These are phyloP conservation scores for Stachybotrys chlorohalonatus DNA, from an alignment of 2,329 filamentous ascomycete species.

Conservation along the genomic window DNA sequence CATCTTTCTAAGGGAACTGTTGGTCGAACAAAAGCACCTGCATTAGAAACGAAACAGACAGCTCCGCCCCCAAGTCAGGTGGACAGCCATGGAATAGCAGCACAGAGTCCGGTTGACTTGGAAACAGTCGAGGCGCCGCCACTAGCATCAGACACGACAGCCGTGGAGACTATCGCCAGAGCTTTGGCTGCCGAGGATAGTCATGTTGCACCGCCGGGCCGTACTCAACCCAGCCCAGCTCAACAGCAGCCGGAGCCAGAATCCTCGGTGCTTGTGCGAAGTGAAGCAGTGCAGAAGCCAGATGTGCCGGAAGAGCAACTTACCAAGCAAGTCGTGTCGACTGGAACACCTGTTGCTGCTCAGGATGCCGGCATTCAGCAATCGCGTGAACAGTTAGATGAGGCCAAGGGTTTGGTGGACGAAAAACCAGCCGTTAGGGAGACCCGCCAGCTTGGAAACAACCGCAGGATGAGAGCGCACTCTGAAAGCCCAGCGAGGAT, in stretches of 20 bases:
- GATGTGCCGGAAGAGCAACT: background rate
- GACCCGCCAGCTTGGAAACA: constrained; percentile 4
- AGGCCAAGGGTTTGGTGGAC: background rate
- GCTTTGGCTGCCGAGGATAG: background rate
- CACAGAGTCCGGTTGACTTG: too few relatives aligned
- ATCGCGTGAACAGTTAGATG: background rate
- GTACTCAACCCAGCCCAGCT: background rate
- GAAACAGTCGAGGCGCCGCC: background rate
- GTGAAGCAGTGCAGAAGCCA: background rate
- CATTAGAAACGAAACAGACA: background rate
- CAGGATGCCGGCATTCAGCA: background rate
- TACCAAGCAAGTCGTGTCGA: background rate
- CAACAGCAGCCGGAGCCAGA: background rate
- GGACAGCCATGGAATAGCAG: too few relatives aligned
- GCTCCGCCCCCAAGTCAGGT: too few relatives aligned
- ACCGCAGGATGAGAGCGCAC: constrained; percentile 22
- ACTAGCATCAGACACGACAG: too few relatives aligned
- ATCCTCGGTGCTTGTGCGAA: background rate
- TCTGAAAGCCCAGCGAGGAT: constrained; percentile 57
- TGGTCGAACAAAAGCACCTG: constrained; percentile 28
- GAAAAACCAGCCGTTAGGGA: constrained; percentile 11
- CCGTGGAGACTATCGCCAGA: background rate
- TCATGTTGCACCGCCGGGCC: background rate
- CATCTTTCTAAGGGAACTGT: constrained; percentile 45
- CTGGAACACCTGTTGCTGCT: background rate